Evolutionary conservation across 2,329 filamentous ascomycete species (phyloP).

Genomic region (Ophiostoma angusticollis): DNA sequence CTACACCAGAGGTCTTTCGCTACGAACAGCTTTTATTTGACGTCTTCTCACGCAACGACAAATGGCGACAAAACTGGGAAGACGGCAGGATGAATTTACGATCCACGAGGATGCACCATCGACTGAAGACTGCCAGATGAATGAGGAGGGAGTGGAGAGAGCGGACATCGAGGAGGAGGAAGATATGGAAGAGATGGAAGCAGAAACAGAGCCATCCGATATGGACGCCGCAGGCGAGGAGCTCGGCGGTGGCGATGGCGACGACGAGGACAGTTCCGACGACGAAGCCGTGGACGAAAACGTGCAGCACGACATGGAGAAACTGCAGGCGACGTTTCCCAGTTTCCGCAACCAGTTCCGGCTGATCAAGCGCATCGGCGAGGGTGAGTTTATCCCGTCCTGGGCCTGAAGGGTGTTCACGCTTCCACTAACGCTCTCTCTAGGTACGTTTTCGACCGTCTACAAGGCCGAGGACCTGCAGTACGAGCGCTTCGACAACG

Average conservation of each 20-base stretch:
- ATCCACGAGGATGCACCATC: constrained; percentile 37
- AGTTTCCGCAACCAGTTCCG: constrained; percentile 76
- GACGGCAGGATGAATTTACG: constrained; percentile 27
- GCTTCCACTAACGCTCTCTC: not conserved
- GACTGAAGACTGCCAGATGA: constrained; percentile 38
- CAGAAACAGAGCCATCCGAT: constrained; percentile 18
- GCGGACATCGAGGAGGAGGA: constrained; percentile 16
- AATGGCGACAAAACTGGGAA: constrained; percentile 15
- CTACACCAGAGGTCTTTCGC: too few species aligned
- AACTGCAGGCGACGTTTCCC: constrained; percentile 67
- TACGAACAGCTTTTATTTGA: too few species aligned
- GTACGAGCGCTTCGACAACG: constrained; percentile 72
- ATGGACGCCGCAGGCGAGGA: constrained; percentile 21
- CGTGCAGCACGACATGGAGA: constrained; percentile 77
- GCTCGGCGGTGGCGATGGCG: constrained; percentile 21
- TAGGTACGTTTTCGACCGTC: constrained; percentile 94
- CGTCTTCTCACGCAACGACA: not conserved
- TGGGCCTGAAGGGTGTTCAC: not conserved
- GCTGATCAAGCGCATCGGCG: constrained; percentile 90
- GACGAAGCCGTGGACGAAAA: constrained; percentile 51
- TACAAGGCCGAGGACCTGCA: constrained; percentile 94
- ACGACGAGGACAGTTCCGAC: constrained; percentile 36
- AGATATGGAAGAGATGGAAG: constrained; percentile 34
- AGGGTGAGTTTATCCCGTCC: constrained; percentile 45
- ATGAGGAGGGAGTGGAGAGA: constrained; percentile 22